Conservation (phyloP, 2,329 filamentous ascomycete genomes). For the Cladophialophora yegresii region DNA sequence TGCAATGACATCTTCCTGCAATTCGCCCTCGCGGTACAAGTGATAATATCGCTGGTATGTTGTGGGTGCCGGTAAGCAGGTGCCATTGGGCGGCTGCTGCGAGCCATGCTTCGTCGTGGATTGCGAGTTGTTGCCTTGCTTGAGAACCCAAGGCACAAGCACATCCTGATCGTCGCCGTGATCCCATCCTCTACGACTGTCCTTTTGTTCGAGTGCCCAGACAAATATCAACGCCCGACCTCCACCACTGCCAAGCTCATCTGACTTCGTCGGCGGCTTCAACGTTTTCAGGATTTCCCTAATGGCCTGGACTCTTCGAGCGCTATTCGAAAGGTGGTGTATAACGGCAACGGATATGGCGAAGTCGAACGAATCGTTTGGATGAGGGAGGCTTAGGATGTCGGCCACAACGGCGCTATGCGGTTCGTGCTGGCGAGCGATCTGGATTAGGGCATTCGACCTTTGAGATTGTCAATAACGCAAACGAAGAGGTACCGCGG, state of each 20-base stretch:
- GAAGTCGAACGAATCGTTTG: constrained; percentile 69
- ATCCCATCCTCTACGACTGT: constrained; percentile 85
- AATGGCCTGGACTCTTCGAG: constrained; percentile 72
- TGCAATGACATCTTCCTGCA: constrained; percentile 73
- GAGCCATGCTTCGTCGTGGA: background rate
- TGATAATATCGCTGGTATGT: constrained; percentile 93
- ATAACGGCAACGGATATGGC: constrained; percentile 92
- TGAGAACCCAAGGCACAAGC: constrained; percentile 92
- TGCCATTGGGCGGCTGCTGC: background rate
- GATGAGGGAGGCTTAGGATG: constrained; percentile 79
- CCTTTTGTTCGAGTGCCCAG: constrained; percentile 91
- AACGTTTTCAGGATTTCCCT: constrained; percentile 69
- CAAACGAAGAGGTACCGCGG: no score
- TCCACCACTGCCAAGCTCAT: constrained; percentile 32
- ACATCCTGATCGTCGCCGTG: constrained; percentile 82
- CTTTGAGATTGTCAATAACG: constrained; percentile 42
- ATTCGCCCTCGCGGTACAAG: constrained; percentile 80
- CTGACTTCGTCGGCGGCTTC: constrained; percentile 37
- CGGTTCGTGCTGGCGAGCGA: constrained; percentile 59
- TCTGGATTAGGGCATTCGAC: constrained; percentile 60
- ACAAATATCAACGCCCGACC: constrained; percentile 82
- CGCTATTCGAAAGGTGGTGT: constrained; percentile 82
- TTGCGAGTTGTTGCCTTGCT: constrained; percentile 36
- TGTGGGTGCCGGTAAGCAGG: constrained; percentile 36
- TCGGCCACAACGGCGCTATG: constrained; percentile 78